phyloP scores from a whole-genome alignment of 31 red algal genomes.

The Bonnemaisonia californica region DNA sequence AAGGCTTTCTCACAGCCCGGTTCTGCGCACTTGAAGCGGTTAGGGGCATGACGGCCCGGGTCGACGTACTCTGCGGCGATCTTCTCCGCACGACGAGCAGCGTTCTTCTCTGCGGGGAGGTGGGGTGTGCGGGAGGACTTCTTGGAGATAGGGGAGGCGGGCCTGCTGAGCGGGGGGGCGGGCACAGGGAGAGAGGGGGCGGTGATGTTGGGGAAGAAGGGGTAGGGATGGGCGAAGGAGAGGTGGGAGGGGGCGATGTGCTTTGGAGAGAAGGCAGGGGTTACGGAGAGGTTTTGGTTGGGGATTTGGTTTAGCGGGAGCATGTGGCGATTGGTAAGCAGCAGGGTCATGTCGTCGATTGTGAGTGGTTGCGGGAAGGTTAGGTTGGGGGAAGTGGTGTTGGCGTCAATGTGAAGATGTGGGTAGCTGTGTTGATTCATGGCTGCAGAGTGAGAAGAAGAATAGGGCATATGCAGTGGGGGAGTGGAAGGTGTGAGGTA shows the following conservation, averaged over 20 bases:
- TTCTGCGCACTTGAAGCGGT: conserved; percentile 21
- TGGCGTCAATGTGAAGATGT: too few species aligned
- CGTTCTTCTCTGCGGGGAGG: neutral
- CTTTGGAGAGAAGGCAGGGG: neutral
- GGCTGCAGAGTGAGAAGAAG: too few species aligned
- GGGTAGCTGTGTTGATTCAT: too few species aligned
- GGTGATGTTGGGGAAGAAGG: neutral
- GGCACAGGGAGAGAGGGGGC: neutral
- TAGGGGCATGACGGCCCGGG: neutral
- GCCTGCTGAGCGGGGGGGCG: neutral
- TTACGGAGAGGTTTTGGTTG: neutral
- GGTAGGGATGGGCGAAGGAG: neutral
- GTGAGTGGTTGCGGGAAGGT: too few species aligned
- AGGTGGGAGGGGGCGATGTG: neutral
- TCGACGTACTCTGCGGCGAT: neutral
- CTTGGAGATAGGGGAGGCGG: neutral
- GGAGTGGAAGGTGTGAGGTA: too few species aligned
- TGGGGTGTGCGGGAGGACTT: neutral
- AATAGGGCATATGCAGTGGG: too few species aligned
- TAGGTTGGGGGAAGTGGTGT: too few species aligned
- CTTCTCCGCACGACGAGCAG: neutral
- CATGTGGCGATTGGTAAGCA: neutral
- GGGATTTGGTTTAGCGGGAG: too few species aligned
- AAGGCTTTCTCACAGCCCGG: conserved; percentile 36
- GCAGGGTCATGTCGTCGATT: neutral